A percentile compares a stretch with the other conserved stretches of the same genome.
Conservation (phyloP, 768 basidiomycete genomes). For the Pholiota molesta region DNA sequence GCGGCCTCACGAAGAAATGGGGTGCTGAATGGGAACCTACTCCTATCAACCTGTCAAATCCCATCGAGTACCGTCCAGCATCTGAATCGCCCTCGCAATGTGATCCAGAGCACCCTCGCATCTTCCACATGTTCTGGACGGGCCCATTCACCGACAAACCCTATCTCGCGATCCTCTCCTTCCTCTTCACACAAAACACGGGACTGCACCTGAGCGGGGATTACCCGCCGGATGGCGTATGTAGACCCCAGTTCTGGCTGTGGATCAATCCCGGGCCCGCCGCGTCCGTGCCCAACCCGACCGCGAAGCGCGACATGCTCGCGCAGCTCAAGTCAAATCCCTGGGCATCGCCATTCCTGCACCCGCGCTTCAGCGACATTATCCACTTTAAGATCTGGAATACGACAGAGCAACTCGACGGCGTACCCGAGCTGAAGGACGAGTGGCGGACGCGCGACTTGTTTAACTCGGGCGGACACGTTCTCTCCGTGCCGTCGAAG, state of each 20-base stretch:
- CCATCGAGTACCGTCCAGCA: constrained; percentile 57
- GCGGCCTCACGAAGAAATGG: constrained; percentile 59
- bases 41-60: constrained; percentile 50
- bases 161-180: constrained; percentile 92
- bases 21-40: constrained; percentile 63
- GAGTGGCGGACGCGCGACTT: constrained; percentile 87
- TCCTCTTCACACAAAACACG: constrained; percentile 94
- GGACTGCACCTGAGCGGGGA: constrained; percentile 68
- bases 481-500: constrained; percentile 54
- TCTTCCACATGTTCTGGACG: constrained; percentile 99
- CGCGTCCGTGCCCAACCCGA: constrained; percentile 83
- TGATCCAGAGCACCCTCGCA: constrained; percentile 80
- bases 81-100: constrained; percentile 65
- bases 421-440: constrained; percentile 83
- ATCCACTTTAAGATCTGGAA: constrained; percentile 99
- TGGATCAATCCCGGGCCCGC: constrained; percentile 99
- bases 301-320: constrained; percentile 82
- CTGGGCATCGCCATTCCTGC: constrained; percentile 95
- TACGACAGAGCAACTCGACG: constrained; percentile 95
- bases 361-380: constrained; percentile 88
- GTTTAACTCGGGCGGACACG: constrained; percentile 87
- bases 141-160: constrained; percentile 99
- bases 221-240: constrained; percentile 53
- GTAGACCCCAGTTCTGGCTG: constrained; percentile 93
- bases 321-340: constrained; percentile 80